Conservation (phyloP, 345 rosid genomes). For the Salix viminalis region DNA sequence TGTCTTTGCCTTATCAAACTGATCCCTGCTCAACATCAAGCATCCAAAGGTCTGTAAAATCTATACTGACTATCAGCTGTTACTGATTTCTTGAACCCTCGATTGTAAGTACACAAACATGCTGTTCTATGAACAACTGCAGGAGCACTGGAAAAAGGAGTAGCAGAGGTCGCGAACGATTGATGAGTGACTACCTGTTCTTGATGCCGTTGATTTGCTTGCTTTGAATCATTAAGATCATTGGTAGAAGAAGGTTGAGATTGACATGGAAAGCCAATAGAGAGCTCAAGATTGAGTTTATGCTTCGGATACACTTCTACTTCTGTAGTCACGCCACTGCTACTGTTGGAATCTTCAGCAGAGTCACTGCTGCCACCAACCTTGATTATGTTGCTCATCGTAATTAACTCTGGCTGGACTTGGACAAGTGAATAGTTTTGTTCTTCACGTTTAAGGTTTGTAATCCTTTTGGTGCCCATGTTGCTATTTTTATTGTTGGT, state of each 20-base stretch:
- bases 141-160: no score
- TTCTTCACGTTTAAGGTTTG: neutral
- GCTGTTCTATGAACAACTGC: no score
- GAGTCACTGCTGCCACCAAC: neutral
- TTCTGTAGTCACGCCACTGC: conserved; percentile 22
- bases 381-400: neutral
- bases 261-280: conserved; percentile 18
- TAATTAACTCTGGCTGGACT: conserved; percentile 3
- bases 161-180: neutral
- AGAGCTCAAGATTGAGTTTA: conserved; percentile 29
- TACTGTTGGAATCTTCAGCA: conserved; percentile 16
- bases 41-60: no score
- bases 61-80: no score
- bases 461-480: neutral
- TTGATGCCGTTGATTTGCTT: no score
- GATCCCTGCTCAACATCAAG: no score
- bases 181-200: neutral
- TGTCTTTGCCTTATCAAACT: no score
- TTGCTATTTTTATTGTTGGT: neutral
- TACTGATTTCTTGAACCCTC: no score
- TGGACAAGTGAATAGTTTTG: neutral
- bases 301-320: conserved; percentile 1
- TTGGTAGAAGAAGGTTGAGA: neutral
- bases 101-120: no score
- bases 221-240: no score